Base-by-base conservation (phyloP, 129 eudicot genomes). In the Pseudognaphalium luteoalbum region DNA sequence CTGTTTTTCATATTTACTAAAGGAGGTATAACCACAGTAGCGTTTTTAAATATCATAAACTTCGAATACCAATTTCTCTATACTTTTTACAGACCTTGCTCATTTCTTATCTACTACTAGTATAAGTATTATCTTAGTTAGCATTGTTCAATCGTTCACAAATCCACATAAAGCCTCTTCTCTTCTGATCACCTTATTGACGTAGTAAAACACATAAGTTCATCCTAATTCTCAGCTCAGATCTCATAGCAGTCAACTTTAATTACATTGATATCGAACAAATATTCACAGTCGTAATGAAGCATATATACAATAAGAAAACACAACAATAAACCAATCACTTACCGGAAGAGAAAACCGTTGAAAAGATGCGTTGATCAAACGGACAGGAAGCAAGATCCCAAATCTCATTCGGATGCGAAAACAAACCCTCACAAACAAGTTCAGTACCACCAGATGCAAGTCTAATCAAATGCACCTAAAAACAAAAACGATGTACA, bases 321-420 rank as follows among this genome's bases (percentile, higher is more conserved):
- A 65, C 35, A 37, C 72, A 66, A 50, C 79, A 29, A 50, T 50
- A 30, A 70, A 80, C 30, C 10, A 5, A 69, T 17, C 30, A 64
- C 19, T 73, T 87, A 93, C 98, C 96, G 20, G 92, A 79, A 70
- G 91, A 93, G 80, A 80, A 47, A 47, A 47, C 54, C n/a, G 54
- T 47, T 47, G 54, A 47, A 47, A 47, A 47, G 4, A 47, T 47
- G 54, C 54, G 54, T 47, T 47, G 98, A 87, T 93, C 98, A 42
- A 88, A 93, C 41, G 97, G 98, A 54, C 95, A 95, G 34, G 99
- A 95, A 62, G 97, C 88, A 30, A 95, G 89, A 86, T 95, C 97
- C 99, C 99, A 95, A 22, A 95, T 95, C 91, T 91, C 96, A 72
- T 91, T 87, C 17, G 99, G 99, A 69, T 95, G 97, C 21, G 95